Evolutionary conservation across 176 grass and related monocot genomes (phyloP).

Genomic region (Zea mays): Zm-B73-REFERENCE-NAM-5.0 NC_050104.1:53183001-53183500

Average conservation of each 20-base stretch:
- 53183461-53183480: neutral
- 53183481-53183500: no score
- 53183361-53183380: constrained; percentile 37
- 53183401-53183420: neutral
- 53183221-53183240: constrained; percentile 24
- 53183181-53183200: constrained; percentile 29
- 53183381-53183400: constrained; percentile 14
- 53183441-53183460: constrained; percentile 1
- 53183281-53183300: neutral
- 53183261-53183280: constrained; percentile 28
- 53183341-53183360: constrained; percentile 21
- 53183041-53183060: constrained; percentile 44
- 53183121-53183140: constrained; percentile 12
- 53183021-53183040: constrained; percentile 13
- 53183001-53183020: constrained; percentile 40
- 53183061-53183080: constrained; percentile 16
- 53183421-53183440: neutral
- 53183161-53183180: constrained; percentile 31
- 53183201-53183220: constrained; percentile 24
- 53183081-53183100: constrained; percentile 1
- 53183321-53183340: neutral
- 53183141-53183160: constrained; percentile 21
- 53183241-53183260: neutral
- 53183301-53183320: constrained; percentile 32
- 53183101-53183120: constrained; percentile 1